Conservation (phyloP, 2,329 filamentous ascomycete genomes). For the Fusarium lateritium region DNA sequence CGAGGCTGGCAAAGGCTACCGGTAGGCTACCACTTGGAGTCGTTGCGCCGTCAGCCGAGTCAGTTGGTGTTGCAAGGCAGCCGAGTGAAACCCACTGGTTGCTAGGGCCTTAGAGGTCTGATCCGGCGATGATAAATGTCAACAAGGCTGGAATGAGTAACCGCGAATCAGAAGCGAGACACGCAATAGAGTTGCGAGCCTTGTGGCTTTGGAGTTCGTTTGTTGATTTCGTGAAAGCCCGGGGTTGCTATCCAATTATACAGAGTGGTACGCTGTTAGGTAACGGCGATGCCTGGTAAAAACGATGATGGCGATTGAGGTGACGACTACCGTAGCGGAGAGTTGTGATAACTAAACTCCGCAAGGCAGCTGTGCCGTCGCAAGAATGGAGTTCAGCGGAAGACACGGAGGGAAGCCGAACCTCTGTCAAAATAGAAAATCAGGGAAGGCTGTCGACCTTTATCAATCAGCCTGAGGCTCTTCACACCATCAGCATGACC, state of each 20-base stretch:
- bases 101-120: slow-evolving; percentile 27
- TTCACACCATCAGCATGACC: slow-evolving; percentile 38
- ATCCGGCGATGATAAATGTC: slow-evolving; percentile 25
- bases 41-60: slow-evolving; percentile 32
- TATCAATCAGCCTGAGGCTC: slow-evolving; percentile 44
- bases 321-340: slow-evolving; percentile 16
- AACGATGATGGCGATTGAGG: slow-evolving; percentile 1
- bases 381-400: slow-evolving; percentile 14
- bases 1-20: slow-evolving; percentile 41
- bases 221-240: slow-evolving; percentile 1
- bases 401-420: slow-evolving; percentile 14
- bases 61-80: slow-evolving; percentile 36
- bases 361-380: slow-evolving; percentile 25
- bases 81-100: slow-evolving; percentile 37
- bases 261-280: slow-evolving; percentile 22
- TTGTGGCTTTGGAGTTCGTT: slow-evolving; percentile 16
- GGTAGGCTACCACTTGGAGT: slow-evolving; percentile 37
- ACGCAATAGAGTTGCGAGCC: slow-evolving; percentile 33
- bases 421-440: slow-evolving; percentile 1
- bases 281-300: slow-evolving; percentile 18
- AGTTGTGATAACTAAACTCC: slow-evolving; percentile 24
- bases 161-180: slow-evolving; percentile 28
- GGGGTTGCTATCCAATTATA: slow-evolving; percentile 31
- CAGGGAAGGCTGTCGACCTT: slow-evolving; percentile 31
- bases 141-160: slow-evolving; percentile 45